A percentile compares a stretch with the other conserved stretches of the same genome.
Evolutionary conservation across 148 eudicot species (phyloP).

Genomic region (Camellia japonica): DNA sequence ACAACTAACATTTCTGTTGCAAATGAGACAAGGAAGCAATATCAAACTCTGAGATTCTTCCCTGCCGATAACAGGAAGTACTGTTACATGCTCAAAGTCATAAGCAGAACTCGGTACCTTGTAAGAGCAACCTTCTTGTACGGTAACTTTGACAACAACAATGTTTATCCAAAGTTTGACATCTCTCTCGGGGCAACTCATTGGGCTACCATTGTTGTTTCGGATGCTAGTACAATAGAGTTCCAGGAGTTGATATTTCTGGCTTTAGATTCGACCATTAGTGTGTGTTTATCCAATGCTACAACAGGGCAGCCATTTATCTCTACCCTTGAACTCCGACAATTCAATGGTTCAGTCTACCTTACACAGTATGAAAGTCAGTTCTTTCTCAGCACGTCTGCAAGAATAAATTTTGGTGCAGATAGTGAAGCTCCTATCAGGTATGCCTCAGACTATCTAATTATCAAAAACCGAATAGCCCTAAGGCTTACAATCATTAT

Average conservation of each 20-base stretch:
- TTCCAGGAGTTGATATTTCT: constrained; percentile 76
- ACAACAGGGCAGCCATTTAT: constrained; percentile 91
- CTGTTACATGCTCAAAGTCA: constrained; percentile 80
- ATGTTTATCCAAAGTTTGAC: constrained; percentile 94
- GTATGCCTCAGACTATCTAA: constrained; percentile 30
- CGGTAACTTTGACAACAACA: constrained; percentile 78
- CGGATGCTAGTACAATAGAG: constrained; percentile 85
- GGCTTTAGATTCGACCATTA: constrained; percentile 70
- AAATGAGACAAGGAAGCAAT: constrained; percentile 68
- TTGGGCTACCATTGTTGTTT: constrained; percentile 92
- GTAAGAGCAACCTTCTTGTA: constrained; percentile 90
- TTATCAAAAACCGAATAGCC: neutral
- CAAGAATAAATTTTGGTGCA: constrained; percentile 95
- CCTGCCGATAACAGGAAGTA: constrained; percentile 80
- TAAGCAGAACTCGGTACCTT: constrained; percentile 73
- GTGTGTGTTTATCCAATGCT: constrained; percentile 93
- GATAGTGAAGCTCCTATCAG: constrained; percentile 79
- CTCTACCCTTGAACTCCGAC: constrained; percentile 94
- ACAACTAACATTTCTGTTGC: constrained; percentile 54
- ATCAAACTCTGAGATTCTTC: constrained; percentile 67
- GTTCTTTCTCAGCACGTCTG: constrained; percentile 79
- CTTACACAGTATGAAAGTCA: constrained; percentile 63
- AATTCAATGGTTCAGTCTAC: constrained; percentile 82
- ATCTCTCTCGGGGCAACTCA: constrained; percentile 86
- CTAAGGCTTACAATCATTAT: too few relatives aligned